These are phyloP conservation scores for Trichosporon sp. DNA, from an alignment of 1,284 basidiomycete species.

Conservation along the genomic window DNA sequence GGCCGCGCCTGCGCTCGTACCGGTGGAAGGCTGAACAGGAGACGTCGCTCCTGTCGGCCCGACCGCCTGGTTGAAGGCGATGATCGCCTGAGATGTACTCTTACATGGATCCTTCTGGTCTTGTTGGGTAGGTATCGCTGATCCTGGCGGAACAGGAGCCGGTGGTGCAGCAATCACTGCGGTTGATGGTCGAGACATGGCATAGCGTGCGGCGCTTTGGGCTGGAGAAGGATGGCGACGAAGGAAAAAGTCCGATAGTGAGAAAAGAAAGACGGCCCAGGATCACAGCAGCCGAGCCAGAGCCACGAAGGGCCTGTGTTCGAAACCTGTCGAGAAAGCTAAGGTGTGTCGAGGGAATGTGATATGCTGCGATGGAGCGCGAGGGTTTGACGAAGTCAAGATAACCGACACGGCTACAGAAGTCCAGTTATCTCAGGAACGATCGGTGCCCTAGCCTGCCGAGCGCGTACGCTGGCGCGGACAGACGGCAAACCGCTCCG, in stretches of 20 bases:
- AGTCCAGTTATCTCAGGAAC: not conserved
- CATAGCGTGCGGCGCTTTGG: not conserved
- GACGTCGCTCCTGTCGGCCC: not conserved
- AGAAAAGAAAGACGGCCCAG: not conserved
- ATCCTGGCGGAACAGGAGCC: not conserved
- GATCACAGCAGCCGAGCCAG: not conserved
- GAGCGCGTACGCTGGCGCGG: not conserved
- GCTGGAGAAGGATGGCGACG: not conserved
- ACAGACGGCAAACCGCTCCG: not conserved
- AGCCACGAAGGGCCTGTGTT: too few species aligned
- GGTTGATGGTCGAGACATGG: not conserved
- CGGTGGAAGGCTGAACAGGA: slow-evolving; percentile 47
- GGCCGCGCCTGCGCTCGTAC: slow-evolving; percentile 39
- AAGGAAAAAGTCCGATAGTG: not conserved
- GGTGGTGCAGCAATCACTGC: not conserved
- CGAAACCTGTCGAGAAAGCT: too few species aligned
- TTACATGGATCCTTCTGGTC: slow-evolving; percentile 47
- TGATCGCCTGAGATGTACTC: not conserved
- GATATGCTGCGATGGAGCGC: not conserved
- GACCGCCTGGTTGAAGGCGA: not conserved
- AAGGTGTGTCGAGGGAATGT: too few species aligned
- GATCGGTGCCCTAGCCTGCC: not conserved
- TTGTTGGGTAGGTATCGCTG: not conserved
- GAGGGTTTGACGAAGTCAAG: not conserved
- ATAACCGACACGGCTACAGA: not conserved